These are phyloP conservation scores for Dactylellina haptotyla DNA, from an alignment of 2,329 filamentous ascomycete genomes.

Conservation along the genomic window DNA sequence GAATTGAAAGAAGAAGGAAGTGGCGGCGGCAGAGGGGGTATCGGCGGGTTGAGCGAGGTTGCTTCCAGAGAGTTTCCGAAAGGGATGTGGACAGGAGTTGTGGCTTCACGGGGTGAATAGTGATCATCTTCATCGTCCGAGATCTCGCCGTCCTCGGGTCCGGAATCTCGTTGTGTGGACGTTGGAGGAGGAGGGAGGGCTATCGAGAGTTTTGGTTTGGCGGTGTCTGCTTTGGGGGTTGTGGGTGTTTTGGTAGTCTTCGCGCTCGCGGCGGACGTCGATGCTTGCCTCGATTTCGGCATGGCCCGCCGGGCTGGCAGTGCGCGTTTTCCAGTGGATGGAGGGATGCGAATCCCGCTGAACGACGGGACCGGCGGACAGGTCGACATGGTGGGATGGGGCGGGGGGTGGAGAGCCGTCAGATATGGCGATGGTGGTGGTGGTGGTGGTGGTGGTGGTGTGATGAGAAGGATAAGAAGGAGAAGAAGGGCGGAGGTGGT, in stretches of 20 bases:
- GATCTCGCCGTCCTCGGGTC: constrained; percentile 51
- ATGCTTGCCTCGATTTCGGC: constrained; percentile 44
- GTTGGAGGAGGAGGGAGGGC: constrained; percentile 11
- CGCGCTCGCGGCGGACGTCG: constrained; percentile 16
- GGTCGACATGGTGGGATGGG: constrained; percentile 25
- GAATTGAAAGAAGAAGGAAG: background rate
- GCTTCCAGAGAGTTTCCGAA: constrained; percentile 14
- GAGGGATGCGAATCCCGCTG: constrained; percentile 22
- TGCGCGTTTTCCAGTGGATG: constrained; percentile 36
- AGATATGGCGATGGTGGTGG: background rate
- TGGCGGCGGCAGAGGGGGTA: background rate
- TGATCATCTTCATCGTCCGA: constrained; percentile 51
- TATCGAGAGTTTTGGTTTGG: constrained; percentile 29
- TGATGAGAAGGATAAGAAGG: background rate
- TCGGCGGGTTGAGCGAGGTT: background rate
- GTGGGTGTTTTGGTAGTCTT: constrained; percentile 18
- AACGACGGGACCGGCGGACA: constrained; percentile 48
- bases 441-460: constrained; percentile 16
- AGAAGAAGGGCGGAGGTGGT: constrained; percentile 4
- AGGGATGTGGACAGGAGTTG: constrained; percentile 30
- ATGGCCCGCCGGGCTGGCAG: constrained; percentile 40
- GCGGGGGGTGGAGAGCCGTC: background rate
- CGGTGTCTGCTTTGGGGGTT: constrained; percentile 15
- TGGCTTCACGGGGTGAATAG: constrained; percentile 44
- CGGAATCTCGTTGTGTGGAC: constrained; percentile 21